phyloP scores from a whole-genome alignment of 2,329 filamentous ascomycete species.

The Monilinia laxa region DNA sequence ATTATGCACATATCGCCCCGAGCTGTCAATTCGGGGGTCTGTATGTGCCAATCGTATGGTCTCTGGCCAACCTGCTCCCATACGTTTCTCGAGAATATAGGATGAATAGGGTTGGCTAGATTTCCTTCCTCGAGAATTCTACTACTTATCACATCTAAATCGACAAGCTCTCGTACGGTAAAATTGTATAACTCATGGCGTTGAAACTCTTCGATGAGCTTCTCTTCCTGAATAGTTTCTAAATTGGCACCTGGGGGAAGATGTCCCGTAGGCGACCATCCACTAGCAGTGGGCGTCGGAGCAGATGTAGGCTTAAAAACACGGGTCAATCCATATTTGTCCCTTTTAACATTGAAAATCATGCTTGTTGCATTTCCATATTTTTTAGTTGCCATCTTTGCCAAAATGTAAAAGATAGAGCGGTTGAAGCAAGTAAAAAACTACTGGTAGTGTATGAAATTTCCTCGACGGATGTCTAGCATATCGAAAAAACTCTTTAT shows the following conservation, averaged over 20 bases:
- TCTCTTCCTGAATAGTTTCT: background rate
- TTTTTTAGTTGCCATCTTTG: background rate
- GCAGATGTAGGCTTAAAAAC: background rate
- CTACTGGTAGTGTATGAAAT: background rate
- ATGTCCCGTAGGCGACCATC: conserved; percentile 11
- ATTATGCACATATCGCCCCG: conserved; percentile 21
- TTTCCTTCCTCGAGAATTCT: background rate
- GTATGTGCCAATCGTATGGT: background rate
- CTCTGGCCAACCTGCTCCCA: conserved; percentile 16
- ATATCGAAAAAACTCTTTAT: background rate
- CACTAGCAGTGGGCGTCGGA: background rate
- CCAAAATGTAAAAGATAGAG: background rate
- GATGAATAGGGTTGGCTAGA: conserved; percentile 7
- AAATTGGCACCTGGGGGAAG: background rate
- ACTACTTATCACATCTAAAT: conserved; percentile 13
- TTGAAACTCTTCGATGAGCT: conserved; percentile 11
- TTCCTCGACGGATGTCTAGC: background rate
- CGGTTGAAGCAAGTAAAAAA: background rate
- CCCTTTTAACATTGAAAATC: conserved; percentile 5
- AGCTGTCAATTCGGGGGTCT: background rate
- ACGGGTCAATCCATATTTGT: background rate
- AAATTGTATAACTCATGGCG: background rate
- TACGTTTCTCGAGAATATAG: background rate
- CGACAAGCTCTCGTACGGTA: conserved; percentile 14
- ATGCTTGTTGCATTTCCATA: background rate